Conservation (phyloP, 176 grass and related monocot species). For the Coix lacrymajobi region DNA sequence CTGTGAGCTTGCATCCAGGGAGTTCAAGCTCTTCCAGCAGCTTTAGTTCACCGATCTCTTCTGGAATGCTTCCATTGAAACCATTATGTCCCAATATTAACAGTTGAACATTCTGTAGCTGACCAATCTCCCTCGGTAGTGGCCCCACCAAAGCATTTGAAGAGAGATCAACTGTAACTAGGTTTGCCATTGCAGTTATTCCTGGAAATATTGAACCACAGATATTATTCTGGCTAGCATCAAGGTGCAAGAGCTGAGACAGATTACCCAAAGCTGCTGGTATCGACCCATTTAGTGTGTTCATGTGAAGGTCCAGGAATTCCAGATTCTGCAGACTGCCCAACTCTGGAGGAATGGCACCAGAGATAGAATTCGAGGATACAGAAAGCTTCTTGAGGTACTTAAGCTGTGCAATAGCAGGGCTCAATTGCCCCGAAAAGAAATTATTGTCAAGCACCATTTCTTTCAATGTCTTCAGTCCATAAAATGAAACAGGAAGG, state of each 20-base stretch:
- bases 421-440: constrained; percentile 49
- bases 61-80: constrained; percentile 64
- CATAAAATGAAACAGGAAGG: constrained; percentile 55
- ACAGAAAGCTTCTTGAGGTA: constrained; percentile 54
- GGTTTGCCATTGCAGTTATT: constrained; percentile 52
- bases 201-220: constrained; percentile 65
- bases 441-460: constrained; percentile 59
- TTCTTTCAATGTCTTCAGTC: constrained; percentile 52
- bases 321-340: constrained; percentile 65
- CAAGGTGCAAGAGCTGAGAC: constrained; percentile 62
- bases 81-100: constrained; percentile 67
- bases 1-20: constrained; percentile 64
- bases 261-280: constrained; percentile 60
- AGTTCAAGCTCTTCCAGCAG: constrained; percentile 56
- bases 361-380: constrained; percentile 56
- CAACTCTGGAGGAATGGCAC: constrained; percentile 56
- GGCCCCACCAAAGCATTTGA: constrained; percentile 69
- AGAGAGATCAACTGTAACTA: constrained; percentile 76
- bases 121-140: constrained; percentile 62
- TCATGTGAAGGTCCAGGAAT: constrained; percentile 56
- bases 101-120: constrained; percentile 40
- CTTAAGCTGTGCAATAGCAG: constrained; percentile 55
- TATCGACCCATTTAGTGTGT: constrained; percentile 57
- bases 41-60: constrained; percentile 66
- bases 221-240: constrained; percentile 62